A percentile compares a stretch with the other conserved stretches of the same genome.
phyloP scores from a whole-genome alignment of 345 rosid genomes.

The Pugionium dolabratum region DNA sequence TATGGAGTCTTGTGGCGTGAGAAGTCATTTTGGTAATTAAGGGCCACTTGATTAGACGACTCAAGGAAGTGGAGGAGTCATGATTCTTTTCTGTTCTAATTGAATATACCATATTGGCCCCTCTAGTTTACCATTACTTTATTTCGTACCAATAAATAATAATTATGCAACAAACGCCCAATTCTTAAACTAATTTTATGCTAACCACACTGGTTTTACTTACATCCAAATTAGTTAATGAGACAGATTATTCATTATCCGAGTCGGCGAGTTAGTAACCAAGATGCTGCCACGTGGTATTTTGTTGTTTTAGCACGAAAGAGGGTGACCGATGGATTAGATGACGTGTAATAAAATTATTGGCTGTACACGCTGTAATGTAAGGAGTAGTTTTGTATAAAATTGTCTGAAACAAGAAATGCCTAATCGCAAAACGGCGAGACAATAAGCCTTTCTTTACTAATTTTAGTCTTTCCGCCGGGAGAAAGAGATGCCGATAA shows the following conservation, averaged over 20 bases:
- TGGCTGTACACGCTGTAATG: conserved; percentile 38
- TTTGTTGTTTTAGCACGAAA: background rate
- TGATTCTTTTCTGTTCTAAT: conserved; percentile 12
- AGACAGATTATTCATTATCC: background rate
- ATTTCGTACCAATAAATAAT: background rate
- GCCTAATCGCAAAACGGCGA: background rate
- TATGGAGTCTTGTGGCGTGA: conserved; percentile 35
- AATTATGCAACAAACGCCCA: background rate
- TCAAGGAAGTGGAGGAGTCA: conserved; percentile 35
- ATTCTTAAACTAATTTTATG: background rate
- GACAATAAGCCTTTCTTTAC: conserved; percentile 2
- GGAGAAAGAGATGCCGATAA: conserved; percentile 18
- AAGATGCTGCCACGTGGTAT: conserved; percentile 17
- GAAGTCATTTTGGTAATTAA: conserved; percentile 37
- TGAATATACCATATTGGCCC: background rate
- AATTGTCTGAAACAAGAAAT: conserved; percentile 4
- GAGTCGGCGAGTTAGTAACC: background rate
- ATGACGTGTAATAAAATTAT: conserved; percentile 33
- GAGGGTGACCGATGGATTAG: conserved; percentile 8
- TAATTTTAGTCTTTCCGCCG: conserved; percentile 16
- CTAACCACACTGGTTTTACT: background rate
- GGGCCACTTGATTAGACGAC: conserved; percentile 13
- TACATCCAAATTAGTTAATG: background rate
- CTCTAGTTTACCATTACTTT: background rate
- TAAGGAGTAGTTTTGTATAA: conserved; percentile 21